Conservation (phyloP, 1,139 yeast species). For the Suhomyces wounanorum region DNA sequence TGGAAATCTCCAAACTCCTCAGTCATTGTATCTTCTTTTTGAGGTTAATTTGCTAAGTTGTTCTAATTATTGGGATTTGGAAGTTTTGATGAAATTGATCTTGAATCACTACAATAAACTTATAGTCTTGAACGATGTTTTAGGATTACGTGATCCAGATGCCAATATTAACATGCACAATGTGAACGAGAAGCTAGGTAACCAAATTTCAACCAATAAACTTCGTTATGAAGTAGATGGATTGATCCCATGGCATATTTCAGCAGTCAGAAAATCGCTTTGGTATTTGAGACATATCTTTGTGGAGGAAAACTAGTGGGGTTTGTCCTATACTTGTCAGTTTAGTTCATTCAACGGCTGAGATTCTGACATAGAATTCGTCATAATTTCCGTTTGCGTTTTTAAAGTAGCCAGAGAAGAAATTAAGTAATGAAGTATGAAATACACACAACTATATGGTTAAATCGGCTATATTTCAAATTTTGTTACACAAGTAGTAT, state of each 20-base stretch:
- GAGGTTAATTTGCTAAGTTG: conserved; percentile 73
- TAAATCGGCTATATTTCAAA: too few species aligned
- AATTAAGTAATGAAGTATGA: too few species aligned
- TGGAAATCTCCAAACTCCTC: conserved; percentile 10
- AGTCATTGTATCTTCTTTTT: conserved; percentile 33
- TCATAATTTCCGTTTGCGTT: too few species aligned
- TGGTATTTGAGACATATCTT: conserved; percentile 47
- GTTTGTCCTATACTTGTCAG: too few species aligned
- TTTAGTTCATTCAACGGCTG: too few species aligned
- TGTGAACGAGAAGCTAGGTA: conserved; percentile 5
- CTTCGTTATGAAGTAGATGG: conserved; percentile 19
- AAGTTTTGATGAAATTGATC: conserved; percentile 58
- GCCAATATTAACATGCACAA: conserved; percentile 17
- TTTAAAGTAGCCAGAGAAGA: too few species aligned
- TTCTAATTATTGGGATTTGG: conserved; percentile 60
- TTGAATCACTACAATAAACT: conserved; percentile 69
- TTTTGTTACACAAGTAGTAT: too few species aligned
- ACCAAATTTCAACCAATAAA: conserved; percentile 8
- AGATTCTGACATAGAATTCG: too few species aligned
- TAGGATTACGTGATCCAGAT: conserved; percentile 36
- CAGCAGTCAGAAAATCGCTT: conserved; percentile 70
- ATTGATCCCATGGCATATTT: conserved; percentile 79
- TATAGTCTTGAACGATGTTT: conserved; percentile 51
- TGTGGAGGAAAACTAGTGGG: conserved; percentile 25
- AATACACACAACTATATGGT: too few species aligned